A percentile compares a stretch with the other conserved stretches of the same genome.
Conservation (phyloP, 495 filamentous ascomycete species). For the Neurospora sp. region DNA sequence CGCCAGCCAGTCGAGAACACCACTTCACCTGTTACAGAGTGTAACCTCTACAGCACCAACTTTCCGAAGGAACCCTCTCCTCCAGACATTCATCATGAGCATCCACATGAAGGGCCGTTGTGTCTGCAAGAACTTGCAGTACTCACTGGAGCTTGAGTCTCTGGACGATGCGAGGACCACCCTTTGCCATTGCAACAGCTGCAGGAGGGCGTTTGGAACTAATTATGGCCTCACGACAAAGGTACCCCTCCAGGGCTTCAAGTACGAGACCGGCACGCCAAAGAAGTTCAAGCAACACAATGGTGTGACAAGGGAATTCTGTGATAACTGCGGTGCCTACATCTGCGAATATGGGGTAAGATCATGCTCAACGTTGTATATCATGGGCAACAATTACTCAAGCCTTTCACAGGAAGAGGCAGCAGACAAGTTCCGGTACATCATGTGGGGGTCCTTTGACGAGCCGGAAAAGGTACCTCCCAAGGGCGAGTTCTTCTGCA, state of each 20-base stretch:
- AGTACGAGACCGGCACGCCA: slow-evolving; percentile 11
- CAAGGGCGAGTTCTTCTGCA: slow-evolving; percentile 64
- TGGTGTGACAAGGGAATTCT: slow-evolving; percentile 46
- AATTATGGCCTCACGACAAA: slow-evolving; percentile 58
- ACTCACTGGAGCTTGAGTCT: slow-evolving; percentile 11
- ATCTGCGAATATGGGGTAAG: slow-evolving; percentile 55
- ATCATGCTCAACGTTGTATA: too few species aligned
- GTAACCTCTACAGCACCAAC: background rate
- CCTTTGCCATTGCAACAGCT: slow-evolving; percentile 56
- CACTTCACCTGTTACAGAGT: background rate
- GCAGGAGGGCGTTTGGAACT: slow-evolving; percentile 53
- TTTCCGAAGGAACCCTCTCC: background rate
- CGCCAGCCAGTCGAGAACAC: background rate
- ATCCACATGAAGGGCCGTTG: slow-evolving; percentile 14
- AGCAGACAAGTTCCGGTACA: slow-evolving; percentile 49
- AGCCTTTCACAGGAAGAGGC: slow-evolving; percentile 32
- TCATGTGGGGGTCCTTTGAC: slow-evolving; percentile 57
- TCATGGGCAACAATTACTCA: background rate
- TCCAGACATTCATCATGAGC: slow-evolving; percentile 3
- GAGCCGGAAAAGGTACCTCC: slow-evolving; percentile 50
- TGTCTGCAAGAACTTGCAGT: slow-evolving; percentile 13
- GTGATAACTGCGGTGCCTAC: slow-evolving; percentile 49
- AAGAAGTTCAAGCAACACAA: slow-evolving; percentile 20
- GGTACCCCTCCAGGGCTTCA: slow-evolving; percentile 21
- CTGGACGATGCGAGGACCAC: slow-evolving; percentile 45